phyloP scores from a whole-genome alignment of 768 basidiomycete genomes.

The Mycena epipterygia region DNA sequence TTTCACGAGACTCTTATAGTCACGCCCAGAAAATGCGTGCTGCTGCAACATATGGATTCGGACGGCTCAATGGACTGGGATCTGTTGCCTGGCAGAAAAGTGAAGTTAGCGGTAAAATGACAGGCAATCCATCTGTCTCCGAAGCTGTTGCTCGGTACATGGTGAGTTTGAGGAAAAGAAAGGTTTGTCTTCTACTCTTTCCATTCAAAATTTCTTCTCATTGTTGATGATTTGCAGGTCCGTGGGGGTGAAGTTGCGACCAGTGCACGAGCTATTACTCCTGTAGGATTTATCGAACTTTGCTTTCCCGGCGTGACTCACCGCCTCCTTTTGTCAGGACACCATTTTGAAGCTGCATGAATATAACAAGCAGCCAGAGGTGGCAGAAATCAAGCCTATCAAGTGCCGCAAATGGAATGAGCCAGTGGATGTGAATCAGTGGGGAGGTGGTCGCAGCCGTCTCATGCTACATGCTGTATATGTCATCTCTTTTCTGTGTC shows the following conservation, averaged over 20 bases:
- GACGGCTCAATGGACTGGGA: slow-evolving; percentile 38
- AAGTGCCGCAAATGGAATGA: slow-evolving; percentile 20
- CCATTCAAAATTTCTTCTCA: not conserved
- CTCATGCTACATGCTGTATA: slow-evolving; percentile 49
- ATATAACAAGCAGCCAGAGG: slow-evolving; percentile 39
- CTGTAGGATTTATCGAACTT: slow-evolving; percentile 30
- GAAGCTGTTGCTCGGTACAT: slow-evolving; percentile 44
- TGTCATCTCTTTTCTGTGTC: slow-evolving; percentile 48
- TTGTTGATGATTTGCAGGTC: not conserved
- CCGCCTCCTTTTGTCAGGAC: slow-evolving; percentile 34
- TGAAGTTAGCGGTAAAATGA: slow-evolving; percentile 40
- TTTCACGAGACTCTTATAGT: slow-evolving; percentile 37
- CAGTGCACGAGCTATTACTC: slow-evolving; percentile 45
- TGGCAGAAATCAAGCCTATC: slow-evolving; percentile 37
- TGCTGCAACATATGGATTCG: slow-evolving; percentile 47
- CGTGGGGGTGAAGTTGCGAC: slow-evolving; percentile 42
- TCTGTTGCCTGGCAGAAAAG: slow-evolving; percentile 46
- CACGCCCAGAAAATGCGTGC: slow-evolving; percentile 56
- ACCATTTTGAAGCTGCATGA: slow-evolving; percentile 41
- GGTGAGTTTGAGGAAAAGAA: slow-evolving; percentile 40
- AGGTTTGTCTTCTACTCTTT: slow-evolving; percentile 33
- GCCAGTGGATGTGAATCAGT: slow-evolving; percentile 35
- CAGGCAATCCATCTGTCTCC: slow-evolving; percentile 48
- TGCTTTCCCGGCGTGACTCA: not conserved
- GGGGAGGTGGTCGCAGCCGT: slow-evolving; percentile 46